Conservation (phyloP, 2,329 filamentous ascomycete species). For the Aspergillus ochraceoroseus region DNA sequence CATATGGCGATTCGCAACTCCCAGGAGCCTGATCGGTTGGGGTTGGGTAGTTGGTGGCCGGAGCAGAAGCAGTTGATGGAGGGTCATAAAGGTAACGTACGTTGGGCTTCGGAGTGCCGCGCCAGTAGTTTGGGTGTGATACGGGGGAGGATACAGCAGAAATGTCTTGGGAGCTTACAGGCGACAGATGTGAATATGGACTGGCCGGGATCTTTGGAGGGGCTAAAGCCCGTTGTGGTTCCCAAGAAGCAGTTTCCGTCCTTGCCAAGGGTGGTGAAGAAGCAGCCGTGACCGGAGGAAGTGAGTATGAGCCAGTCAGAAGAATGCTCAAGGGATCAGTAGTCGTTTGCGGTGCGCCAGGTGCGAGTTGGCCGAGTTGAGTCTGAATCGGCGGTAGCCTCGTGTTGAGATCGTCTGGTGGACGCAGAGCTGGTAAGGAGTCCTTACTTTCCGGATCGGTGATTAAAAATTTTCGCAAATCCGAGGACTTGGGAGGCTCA, state of each 20-base stretch:
- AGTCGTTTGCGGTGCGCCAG: conserved; percentile 25
- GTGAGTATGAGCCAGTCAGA: conserved; percentile 23
- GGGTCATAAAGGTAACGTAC: conserved; percentile 27
- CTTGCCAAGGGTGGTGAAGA: conserved; percentile 26
- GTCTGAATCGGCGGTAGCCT: conserved; percentile 42
- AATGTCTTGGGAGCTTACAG: conserved; percentile 37
- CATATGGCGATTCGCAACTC: conserved; percentile 24
- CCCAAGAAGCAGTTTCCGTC: conserved; percentile 27
- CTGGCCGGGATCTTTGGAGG: conserved; percentile 32
- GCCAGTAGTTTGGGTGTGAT: conserved; percentile 30
- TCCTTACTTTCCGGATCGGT: conserved; percentile 30
- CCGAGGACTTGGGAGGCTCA: conserved; percentile 22
- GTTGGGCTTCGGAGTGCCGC: conserved; percentile 26
- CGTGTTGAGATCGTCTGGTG: conserved; percentile 28
- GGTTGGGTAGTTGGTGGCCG: conserved; percentile 38
- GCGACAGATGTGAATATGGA: conserved; percentile 38
- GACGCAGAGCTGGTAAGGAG: conserved; percentile 38
- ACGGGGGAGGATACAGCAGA: conserved; percentile 36
- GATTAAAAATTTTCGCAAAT: conserved; percentile 33
- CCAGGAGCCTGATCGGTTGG: conserved; percentile 35
- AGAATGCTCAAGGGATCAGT: conserved; percentile 24
- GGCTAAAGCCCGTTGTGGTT: conserved; percentile 30
- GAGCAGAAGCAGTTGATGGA: conserved; percentile 29
- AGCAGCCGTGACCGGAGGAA: conserved; percentile 24
- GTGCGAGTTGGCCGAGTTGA: conserved; percentile 30